Conservation (phyloP, 1,284 basidiomycete species). For the Xerocomus minutiporus region DNA sequence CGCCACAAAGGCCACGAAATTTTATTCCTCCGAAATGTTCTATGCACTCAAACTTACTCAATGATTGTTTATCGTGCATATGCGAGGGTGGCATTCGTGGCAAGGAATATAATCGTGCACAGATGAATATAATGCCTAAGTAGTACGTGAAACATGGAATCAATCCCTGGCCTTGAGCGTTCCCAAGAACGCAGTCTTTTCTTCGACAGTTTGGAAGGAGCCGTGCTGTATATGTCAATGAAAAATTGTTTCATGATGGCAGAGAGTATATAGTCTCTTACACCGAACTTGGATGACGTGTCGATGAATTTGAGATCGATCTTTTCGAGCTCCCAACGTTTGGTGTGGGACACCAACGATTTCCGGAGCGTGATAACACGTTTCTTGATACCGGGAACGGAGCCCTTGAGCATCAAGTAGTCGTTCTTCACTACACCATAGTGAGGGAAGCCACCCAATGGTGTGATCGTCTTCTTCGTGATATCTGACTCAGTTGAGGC, state of each 20-base stretch:
- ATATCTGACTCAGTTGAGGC: conserved; percentile 93
- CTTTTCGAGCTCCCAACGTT: conserved; percentile 90
- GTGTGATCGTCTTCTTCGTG: conserved; percentile 94
- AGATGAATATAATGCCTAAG: conserved; percentile 36
- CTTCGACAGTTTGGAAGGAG: conserved; percentile 92
- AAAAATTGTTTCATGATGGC: background rate
- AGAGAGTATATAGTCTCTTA: conserved; percentile 38
- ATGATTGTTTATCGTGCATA: background rate
- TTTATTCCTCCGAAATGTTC: background rate
- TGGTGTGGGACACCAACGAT: conserved; percentile 84
- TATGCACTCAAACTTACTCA: background rate
- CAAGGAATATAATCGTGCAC: conserved; percentile 32
- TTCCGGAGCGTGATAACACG: conserved; percentile 93
- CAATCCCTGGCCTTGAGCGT: conserved; percentile 78
- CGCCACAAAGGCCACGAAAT: conserved; percentile 12
- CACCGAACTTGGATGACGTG: conserved; percentile 92
- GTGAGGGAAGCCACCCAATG: conserved; percentile 98
- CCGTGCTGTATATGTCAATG: conserved; percentile 60
- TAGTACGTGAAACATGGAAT: conserved; percentile 31
- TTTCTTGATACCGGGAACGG: conserved; percentile 94
- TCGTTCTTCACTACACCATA: conserved; percentile 99
- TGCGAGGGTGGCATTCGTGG: conserved; percentile 37
- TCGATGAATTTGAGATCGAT: conserved; percentile 99
- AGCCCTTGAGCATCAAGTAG: conserved; percentile 94
- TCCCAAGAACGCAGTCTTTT: conserved; percentile 94